Evolutionary conservation across 1,284 basidiomycete species (phyloP), one percentile per base, ranked within the genome.

Genomic region (Trichosporon sp.): DNA sequence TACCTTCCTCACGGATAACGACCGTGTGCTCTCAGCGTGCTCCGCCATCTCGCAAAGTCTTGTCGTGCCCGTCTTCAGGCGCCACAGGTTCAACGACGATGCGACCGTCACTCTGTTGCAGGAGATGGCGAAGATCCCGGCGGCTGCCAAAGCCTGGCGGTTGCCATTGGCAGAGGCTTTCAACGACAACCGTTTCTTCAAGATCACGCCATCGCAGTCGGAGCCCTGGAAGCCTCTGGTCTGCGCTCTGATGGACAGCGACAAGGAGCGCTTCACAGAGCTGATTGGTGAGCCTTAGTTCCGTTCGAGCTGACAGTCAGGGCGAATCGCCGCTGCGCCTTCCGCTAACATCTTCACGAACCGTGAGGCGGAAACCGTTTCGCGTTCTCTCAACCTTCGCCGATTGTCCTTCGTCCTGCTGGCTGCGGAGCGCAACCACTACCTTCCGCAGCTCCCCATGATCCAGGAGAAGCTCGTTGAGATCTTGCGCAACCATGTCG

Each of bases 401-500:
- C 86, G 97, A 38, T 84, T 99, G 58, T 92, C 95, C 5, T 93
- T 93, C 76, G 88, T 92, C 23, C 83, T 99, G 11, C 90, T 93
- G 67, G 86, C 92, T 0, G 93, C 90, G 11, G 92, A 95, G 74
- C 91, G 91, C 81, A 95, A 99, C 79, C 90, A 92, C 65, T 97
- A 93, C 84, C 83, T 99, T 53, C 89, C 89, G 0, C 92, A 95
- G 73, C 85, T 99, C 31, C 97, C 97, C 2, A 88, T 87, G 53
- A 93, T 99, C 27, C 95, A 98, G 82, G 97, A 99, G 83, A 97
- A 94, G 83, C 86, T 99, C 21, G 97, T 98, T 8, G 97, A 99
- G 73, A 89, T 96, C 2, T 84, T 99, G 60, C 88, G 93, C 1
- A 84, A 84, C 62, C 92, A 90, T 69, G 88, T 90, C 15, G 86